These are phyloP conservation scores for Sequoia sempervirens DNA, from an alignment of 75 land plant genomes.

Conservation along the genomic window DNA sequence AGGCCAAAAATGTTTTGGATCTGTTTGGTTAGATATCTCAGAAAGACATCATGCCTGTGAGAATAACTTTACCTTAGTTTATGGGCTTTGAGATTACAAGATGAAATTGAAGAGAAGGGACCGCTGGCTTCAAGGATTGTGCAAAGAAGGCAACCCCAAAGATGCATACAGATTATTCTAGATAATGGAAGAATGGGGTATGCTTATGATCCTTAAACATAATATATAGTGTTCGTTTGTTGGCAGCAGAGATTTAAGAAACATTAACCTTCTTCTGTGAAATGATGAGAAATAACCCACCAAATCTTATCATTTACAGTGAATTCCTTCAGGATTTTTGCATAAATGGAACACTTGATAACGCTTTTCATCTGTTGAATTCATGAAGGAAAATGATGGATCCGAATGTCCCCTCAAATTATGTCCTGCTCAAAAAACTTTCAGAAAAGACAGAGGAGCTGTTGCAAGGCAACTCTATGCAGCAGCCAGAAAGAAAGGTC, in stretches of 20 bases:
- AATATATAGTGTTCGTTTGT: slow-evolving; percentile 27
- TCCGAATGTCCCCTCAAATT: too few relatives aligned
- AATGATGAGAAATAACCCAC: slow-evolving; percentile 35
- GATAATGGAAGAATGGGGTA: slow-evolving; percentile 20
- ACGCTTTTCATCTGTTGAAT: slow-evolving; percentile 46
- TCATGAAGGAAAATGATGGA: slow-evolving; percentile 18
- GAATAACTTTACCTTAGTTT: slow-evolving; percentile 47
- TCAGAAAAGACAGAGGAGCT: too few relatives aligned
- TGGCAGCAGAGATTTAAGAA: slow-evolving; percentile 22
- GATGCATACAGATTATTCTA: slow-evolving; percentile 34
- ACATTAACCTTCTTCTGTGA: slow-evolving; percentile 30
- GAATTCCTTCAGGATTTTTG: slow-evolving; percentile 56
- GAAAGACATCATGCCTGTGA: slow-evolving; percentile 33
- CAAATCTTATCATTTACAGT: slow-evolving; percentile 41
- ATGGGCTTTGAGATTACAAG: slow-evolving; percentile 34
- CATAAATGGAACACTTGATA: slow-evolving; percentile 33
- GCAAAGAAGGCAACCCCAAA: slow-evolving; percentile 22
- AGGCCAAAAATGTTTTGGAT: slow-evolving; percentile 39
- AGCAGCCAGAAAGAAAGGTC: too few relatives aligned
- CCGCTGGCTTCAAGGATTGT: slow-evolving; percentile 35
- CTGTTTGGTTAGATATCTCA: slow-evolving; percentile 42
- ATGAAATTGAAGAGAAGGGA: slow-evolving; percentile 33
- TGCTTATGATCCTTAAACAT: slow-evolving; percentile 20
- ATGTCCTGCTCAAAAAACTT: too few relatives aligned
- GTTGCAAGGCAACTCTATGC: too few relatives aligned